Conservation (phyloP, 129 eudicot genomes). For the Chrysanthemum makinoi region DNA sequence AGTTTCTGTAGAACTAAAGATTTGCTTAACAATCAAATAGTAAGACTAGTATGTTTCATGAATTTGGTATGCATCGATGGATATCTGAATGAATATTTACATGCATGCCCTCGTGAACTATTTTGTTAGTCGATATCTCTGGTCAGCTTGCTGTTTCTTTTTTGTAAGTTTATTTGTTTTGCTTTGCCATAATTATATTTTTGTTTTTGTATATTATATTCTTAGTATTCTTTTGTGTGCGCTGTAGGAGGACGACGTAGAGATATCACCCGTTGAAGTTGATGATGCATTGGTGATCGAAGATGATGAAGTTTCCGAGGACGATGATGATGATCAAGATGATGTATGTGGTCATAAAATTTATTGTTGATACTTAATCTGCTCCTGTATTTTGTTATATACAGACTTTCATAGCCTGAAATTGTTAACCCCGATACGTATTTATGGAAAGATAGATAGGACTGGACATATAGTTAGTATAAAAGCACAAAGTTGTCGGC, state of each 20-base stretch:
- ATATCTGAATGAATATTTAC: too few relatives aligned
- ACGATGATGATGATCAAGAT: constrained; percentile 73
- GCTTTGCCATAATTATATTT: not conserved
- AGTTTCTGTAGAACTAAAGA: too few relatives aligned
- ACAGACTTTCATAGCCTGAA: not conserved
- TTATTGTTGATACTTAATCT: not conserved
- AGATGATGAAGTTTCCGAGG: constrained; percentile 81
- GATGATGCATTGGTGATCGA: constrained; percentile 87
- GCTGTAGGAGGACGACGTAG: constrained; percentile 82
- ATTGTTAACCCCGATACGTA: not conserved
- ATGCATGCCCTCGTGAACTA: too few relatives aligned
- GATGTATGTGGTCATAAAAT: constrained; percentile 48
- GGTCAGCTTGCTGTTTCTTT: not conserved
- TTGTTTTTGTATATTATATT: not conserved
- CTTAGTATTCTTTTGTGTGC: not conserved
- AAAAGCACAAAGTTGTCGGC: too few relatives aligned
- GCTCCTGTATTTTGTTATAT: not conserved
- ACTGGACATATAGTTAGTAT: too few relatives aligned
- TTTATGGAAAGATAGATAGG: too few relatives aligned
- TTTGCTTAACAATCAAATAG: too few relatives aligned
- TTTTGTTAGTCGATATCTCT: too few relatives aligned
- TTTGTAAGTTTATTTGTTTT: not conserved
- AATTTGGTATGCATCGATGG: too few relatives aligned
- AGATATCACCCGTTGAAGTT: constrained; percentile 65
- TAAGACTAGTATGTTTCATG: too few relatives aligned